These are phyloP conservation scores for Beta lomatogona DNA, from an alignment of 179 eudicot species.

Conservation along the genomic window DNA sequence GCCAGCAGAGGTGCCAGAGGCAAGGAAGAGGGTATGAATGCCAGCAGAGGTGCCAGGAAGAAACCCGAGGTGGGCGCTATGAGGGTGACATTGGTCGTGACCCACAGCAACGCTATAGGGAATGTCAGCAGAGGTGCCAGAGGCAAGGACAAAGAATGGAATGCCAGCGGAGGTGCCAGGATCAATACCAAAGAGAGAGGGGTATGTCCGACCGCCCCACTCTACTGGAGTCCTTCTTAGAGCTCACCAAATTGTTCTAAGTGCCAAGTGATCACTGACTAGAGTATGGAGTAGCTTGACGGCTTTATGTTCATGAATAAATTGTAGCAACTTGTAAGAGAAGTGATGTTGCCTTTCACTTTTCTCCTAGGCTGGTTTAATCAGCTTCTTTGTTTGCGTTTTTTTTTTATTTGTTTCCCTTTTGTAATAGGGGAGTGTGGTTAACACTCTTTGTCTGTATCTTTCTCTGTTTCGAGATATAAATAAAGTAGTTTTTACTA, in stretches of 20 bases:
- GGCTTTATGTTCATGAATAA: conserved; percentile 2
- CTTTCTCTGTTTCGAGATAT: not conserved
- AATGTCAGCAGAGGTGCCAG: conserved; percentile 10
- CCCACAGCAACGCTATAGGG: not conserved
- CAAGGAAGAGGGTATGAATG: conserved; percentile 10
- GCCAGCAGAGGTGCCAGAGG: conserved; percentile 6
- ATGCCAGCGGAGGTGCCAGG: conserved; percentile 12
- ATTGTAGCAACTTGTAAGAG: not conserved
- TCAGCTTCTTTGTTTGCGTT: not conserved
- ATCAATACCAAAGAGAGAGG: not conserved
- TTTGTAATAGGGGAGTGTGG: not conserved
- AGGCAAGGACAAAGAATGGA: not conserved
- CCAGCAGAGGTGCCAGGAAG: conserved; percentile 6
- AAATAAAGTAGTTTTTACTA: not conserved
- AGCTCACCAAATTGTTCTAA: conserved; percentile 19
- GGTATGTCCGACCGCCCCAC: not conserved
- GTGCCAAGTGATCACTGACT: not conserved
- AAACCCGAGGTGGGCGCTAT: not conserved
- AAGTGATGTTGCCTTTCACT: conserved; percentile 2
- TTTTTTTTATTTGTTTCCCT: not conserved
- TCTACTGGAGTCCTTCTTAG: conserved; percentile 17
- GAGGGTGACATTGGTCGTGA: not conserved
- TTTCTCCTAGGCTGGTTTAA: not conserved
- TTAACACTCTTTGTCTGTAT: not conserved
- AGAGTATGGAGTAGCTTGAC: not conserved